Conservation (phyloP, 2,329 filamentous ascomycete genomes). For the Colletotrichum cordylinicola region DNA sequence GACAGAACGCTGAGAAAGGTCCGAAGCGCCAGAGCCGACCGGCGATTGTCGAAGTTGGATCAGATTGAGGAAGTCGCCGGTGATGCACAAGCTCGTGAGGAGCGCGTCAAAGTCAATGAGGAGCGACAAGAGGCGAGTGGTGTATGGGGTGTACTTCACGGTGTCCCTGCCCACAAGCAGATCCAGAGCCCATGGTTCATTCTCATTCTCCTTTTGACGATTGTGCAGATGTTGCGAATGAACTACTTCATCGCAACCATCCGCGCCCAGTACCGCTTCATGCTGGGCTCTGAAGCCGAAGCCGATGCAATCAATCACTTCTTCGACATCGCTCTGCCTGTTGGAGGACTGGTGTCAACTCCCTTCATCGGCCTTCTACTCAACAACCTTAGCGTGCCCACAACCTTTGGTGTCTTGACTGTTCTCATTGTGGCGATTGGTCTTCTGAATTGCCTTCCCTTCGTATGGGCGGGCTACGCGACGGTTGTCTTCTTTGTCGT, state of each 20-base stretch:
- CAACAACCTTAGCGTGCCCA: slow-evolving; percentile 68
- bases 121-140: slow-evolving; percentile 65
- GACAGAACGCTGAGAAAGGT: slow-evolving; percentile 48
- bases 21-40: slow-evolving; percentile 47
- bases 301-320: slow-evolving; percentile 44
- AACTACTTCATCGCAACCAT: slow-evolving; percentile 75
- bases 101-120: slow-evolving; percentile 61
- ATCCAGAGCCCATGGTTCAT: slow-evolving; percentile 74
- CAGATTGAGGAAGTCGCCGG: slow-evolving; percentile 71
- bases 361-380: slow-evolving; percentile 76
- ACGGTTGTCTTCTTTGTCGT: slow-evolving; percentile 74
- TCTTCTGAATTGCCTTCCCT: slow-evolving; percentile 68
- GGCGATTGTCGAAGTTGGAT: slow-evolving; percentile 61
- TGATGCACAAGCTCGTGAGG: slow-evolving; percentile 56
- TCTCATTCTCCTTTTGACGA: slow-evolving; percentile 70
- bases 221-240: slow-evolving; percentile 68
- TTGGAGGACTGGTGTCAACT: slow-evolving; percentile 72
- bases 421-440: slow-evolving; percentile 66
- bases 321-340: slow-evolving; percentile 59
- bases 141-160: slow-evolving; percentile 77
- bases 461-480: slow-evolving; percentile 66
- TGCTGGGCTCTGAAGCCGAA: slow-evolving; percentile 58
- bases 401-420: slow-evolving; percentile 65
- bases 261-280: slow-evolving; percentile 71
- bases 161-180: slow-evolving; percentile 66